These are phyloP conservation scores for Plasmodium blacklocki DNA, from an alignment of 169 alveolate species.

Conservation along the genomic window DNA sequence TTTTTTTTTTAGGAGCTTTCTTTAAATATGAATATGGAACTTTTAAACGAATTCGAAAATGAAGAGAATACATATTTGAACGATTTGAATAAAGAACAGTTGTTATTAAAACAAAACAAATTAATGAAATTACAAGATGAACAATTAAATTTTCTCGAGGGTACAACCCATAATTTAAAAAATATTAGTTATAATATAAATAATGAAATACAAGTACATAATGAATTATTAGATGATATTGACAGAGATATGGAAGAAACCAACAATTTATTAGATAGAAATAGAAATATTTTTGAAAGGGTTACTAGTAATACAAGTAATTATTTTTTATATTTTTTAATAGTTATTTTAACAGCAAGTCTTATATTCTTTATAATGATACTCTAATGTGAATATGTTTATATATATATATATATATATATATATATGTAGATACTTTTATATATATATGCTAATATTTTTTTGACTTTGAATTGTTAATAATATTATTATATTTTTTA, in stretches of 20 bases:
- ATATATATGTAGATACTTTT: no score
- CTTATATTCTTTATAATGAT: constrained; percentile 75
- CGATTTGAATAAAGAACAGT: constrained; percentile 45
- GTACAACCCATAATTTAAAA: constrained; percentile 82
- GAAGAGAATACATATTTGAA: constrained; percentile 37
- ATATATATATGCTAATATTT: neutral
- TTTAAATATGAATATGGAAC: constrained; percentile 44
- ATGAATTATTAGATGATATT: constrained; percentile 81
- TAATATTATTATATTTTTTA: no score
- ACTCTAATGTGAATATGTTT: constrained; percentile 11
- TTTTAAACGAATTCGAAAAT: constrained; percentile 43
- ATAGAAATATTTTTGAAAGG: constrained; percentile 78
- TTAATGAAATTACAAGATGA: constrained; percentile 84
- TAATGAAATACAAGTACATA: constrained; percentile 82
- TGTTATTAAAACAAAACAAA: constrained; percentile 73
- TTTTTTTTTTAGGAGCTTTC: constrained; percentile 34
- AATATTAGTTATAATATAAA: constrained; percentile 83
- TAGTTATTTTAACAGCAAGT: constrained; percentile 75
- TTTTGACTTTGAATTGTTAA: no score
- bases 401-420: no score
- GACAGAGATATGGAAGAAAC: constrained; percentile 81
- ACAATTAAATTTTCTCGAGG: constrained; percentile 81
- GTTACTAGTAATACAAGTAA: constrained; percentile 81
- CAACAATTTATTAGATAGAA: constrained; percentile 77
- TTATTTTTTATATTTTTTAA: constrained; percentile 77